Evolutionary conservation across 2,329 filamentous ascomycete species (phyloP).

Genomic region (Penicillium sp.): DNA sequence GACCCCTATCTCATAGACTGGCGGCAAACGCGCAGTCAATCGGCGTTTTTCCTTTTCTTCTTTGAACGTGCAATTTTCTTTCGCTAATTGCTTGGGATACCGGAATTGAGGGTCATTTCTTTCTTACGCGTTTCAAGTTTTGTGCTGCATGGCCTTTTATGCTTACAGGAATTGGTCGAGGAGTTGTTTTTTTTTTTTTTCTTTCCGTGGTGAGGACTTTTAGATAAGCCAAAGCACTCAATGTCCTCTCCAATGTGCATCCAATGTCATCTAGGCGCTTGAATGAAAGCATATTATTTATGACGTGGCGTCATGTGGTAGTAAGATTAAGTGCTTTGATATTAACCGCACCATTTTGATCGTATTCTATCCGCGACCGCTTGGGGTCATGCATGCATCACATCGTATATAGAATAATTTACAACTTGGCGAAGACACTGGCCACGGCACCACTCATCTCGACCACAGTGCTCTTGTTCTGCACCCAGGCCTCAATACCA

Average conservation of each 20-base stretch:
- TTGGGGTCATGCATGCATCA: slow-evolving; percentile 1
- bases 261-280: slow-evolving; percentile 8
- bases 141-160: slow-evolving; percentile 11
- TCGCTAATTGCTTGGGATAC: background rate
- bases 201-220: background rate
- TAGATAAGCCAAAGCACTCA: slow-evolving; percentile 4
- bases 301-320: background rate
- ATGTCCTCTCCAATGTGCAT: slow-evolving; percentile 12
- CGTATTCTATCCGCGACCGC: background rate
- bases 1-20: slow-evolving; percentile 19
- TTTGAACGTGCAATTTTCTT: background rate
- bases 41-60: background rate
- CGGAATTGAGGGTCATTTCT: slow-evolving; percentile 5
- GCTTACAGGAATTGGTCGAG: background rate
- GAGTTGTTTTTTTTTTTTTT: slow-evolving; percentile 5
- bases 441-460: slow-evolving; percentile 71
- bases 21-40: background rate
- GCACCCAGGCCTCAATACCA: slow-evolving; percentile 77
- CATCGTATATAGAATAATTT: slow-evolving; percentile 20
- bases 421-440: slow-evolving; percentile 72
- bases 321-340: background rate
- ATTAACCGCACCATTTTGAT: background rate
- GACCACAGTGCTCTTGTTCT: slow-evolving; percentile 84
- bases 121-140: background rate
- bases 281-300: slow-evolving; percentile 3